Evolutionary conservation across 1,139 yeast species (phyloP), one percentile per base, ranked within the genome.

Genomic region (Spathaspora sp.): DNA sequence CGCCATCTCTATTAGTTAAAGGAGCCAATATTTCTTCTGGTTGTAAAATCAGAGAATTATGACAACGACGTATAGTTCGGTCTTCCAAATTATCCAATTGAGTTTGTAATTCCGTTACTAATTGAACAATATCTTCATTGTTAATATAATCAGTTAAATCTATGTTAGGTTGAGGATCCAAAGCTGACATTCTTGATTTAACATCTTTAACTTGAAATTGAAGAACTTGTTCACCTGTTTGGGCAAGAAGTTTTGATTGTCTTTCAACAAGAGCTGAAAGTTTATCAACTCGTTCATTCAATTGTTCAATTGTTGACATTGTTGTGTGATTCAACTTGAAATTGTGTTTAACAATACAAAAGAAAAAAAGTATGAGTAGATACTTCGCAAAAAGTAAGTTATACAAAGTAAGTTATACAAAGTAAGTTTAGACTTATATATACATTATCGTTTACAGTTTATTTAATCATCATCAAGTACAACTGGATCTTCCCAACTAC

Each of bases 101-200:
- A 5, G 87, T 86, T 65, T 90, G 97, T 49, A 91, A 69, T 63
- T 91, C 98, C 6, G 90, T 90, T 10, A 90, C 97, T 41, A 89
- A 67, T 57, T 86, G 89, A 1, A 87, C 89, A 16, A 91, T 70
- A 58, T 91, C 98, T 48, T 87, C 95, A 55, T 87, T 85, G 11
- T 90, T 82, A 34, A 84, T 86, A 51, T 76, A 84, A 51, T 86
- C 91, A 3, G 78, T 66, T 10, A 82, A 57, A 52, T 82, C 88
- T 18, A 77, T 59, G 47, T 55, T 57, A 10, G 31, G 38, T 29
- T 34, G 34, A 4, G 37, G 18, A 17, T 70, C 74, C 38, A 65
- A 52, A n/a, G 56, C 57, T 24, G 61, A 61, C 63, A 80, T 68
- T 48, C 65, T 67, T 6, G 59, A 48, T 52, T 73, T 74, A 13